These are phyloP conservation scores for Fabrea salina DNA, from an alignment of 169 alveolate genomes.

Conservation along the genomic window DNA sequence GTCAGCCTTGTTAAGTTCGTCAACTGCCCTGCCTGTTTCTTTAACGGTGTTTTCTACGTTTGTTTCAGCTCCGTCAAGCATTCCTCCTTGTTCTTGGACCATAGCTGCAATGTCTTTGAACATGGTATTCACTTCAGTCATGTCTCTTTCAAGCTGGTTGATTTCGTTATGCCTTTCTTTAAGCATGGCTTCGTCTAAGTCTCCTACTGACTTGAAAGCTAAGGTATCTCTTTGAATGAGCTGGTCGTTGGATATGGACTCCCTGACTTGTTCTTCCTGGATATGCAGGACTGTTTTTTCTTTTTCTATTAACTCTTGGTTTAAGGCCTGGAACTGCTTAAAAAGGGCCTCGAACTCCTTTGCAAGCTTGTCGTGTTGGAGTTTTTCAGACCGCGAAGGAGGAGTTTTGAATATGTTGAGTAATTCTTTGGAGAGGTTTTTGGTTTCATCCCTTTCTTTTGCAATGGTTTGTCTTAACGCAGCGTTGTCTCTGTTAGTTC, in stretches of 20 bases:
- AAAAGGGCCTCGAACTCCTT: neutral
- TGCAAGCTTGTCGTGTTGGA: conserved; percentile 5
- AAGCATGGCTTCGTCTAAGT: neutral
- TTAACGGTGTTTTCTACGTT: neutral
- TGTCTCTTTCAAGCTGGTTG: conserved; percentile 9
- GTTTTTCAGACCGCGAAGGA: neutral
- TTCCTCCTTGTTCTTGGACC: conserved; percentile 20
- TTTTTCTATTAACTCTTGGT: neutral
- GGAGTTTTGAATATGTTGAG: neutral
- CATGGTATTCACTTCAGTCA: conserved; percentile 9
- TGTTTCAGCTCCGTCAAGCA: neutral
- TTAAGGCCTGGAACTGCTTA: neutral
- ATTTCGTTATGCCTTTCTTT: neutral
- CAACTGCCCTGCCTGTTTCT: conserved; percentile 15
- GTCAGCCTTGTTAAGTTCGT: conserved; percentile 18
- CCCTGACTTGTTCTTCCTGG: neutral
- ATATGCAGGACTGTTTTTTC: neutral
- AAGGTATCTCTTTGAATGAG: neutral
- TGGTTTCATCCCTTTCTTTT: neutral
- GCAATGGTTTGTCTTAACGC: neutral
- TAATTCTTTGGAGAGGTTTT: neutral
- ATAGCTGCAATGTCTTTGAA: conserved; percentile 17
- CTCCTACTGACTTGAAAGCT: neutral
- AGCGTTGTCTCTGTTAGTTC: neutral
- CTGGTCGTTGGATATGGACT: too few species aligned